Conservation (phyloP, 495 filamentous ascomycete species). For the Penicillium dipodomyicola region DNA sequence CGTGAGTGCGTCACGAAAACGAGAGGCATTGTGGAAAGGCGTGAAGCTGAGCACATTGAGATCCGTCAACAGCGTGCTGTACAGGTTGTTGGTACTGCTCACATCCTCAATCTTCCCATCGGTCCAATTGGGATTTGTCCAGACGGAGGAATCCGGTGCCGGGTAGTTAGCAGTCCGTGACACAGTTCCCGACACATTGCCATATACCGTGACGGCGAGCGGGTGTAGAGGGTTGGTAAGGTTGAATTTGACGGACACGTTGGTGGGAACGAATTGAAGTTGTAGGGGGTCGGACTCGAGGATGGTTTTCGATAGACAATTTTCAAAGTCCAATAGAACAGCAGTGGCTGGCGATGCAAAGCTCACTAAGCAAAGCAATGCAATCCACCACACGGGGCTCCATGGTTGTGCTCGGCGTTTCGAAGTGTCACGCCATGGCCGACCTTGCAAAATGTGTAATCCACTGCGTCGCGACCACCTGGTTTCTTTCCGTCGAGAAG, state of each 20-base stretch:
- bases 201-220: conserved; percentile 79
- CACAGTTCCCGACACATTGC: conserved; percentile 75
- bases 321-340: conserved; percentile 71
- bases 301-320: conserved; percentile 69
- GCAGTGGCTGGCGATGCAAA: conserved; percentile 40
- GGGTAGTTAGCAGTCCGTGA: conserved; percentile 49
- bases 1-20: conserved; percentile 62
- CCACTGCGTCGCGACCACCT: conserved; percentile 12
- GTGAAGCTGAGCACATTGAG: conserved; percentile 73
- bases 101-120: conserved; percentile 75
- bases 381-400: conserved; percentile 19
- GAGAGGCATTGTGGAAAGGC: conserved; percentile 51
- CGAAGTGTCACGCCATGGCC: conserved; percentile 26
- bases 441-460: conserved; percentile 14
- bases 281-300: conserved; percentile 49
- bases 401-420: conserved; percentile 23
- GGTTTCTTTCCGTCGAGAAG: conserved; percentile 14
- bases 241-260: conserved; percentile 71
- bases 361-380: conserved; percentile 25
- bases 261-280: conserved; percentile 79
- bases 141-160: conserved; percentile 44
- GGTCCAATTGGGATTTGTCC: conserved; percentile 55
- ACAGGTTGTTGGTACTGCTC: conserved; percentile 51
- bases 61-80: conserved; percentile 66
- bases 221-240: conserved; percentile 57